Percentiles rank a stretch among this genome's conserved stretches.
Evolutionary conservation across 2,329 filamentous ascomycete genomes (phyloP).

Genomic region (Phialophora tarda): DNA sequence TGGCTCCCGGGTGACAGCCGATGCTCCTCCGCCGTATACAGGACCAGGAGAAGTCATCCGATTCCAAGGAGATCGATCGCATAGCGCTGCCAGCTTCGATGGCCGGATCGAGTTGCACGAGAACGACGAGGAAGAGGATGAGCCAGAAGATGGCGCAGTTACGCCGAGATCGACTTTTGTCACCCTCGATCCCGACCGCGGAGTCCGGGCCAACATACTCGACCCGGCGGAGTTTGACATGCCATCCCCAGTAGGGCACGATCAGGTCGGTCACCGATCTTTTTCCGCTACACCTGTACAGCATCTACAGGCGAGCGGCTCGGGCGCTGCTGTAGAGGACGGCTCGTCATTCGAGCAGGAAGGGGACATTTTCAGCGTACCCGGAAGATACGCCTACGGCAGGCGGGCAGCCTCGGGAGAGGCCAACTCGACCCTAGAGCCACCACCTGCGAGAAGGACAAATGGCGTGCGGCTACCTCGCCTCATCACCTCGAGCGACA

Average conservation of each 20-base stretch:
- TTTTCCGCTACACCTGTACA: constrained; percentile 16
- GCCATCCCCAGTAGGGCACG: constrained; percentile 21
- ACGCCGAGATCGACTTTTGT: constrained; percentile 29
- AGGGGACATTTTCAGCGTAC: background rate
- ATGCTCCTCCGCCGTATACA: constrained; percentile 38
- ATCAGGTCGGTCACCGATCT: constrained; percentile 20
- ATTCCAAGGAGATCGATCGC: constrained; percentile 12
- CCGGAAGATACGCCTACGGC: background rate
- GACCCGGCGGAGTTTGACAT: constrained; percentile 26
- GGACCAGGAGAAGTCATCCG: constrained; percentile 25
- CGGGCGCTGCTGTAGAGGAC: background rate
- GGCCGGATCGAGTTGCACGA: constrained; percentile 4
- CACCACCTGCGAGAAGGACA: constrained; percentile 33
- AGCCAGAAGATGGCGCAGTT: constrained; percentile 18
- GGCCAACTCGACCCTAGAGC: background rate
- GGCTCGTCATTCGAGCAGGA: background rate
- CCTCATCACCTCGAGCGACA: constrained; percentile 33
- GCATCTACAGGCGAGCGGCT: background rate
- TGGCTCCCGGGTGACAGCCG: constrained; percentile 41
- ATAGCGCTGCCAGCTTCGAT: constrained; percentile 1
- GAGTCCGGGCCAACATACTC: constrained; percentile 25
- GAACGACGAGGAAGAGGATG: constrained; percentile 11
- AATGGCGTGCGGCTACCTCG: constrained; percentile 38
- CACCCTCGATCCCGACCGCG: constrained; percentile 7
- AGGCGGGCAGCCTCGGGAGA: constrained; percentile 4